Evolutionary conservation across 225 moss, liverwort and hornwort genomes (phyloP).

Genomic region (Pseudoscleropodium purum): DNA sequence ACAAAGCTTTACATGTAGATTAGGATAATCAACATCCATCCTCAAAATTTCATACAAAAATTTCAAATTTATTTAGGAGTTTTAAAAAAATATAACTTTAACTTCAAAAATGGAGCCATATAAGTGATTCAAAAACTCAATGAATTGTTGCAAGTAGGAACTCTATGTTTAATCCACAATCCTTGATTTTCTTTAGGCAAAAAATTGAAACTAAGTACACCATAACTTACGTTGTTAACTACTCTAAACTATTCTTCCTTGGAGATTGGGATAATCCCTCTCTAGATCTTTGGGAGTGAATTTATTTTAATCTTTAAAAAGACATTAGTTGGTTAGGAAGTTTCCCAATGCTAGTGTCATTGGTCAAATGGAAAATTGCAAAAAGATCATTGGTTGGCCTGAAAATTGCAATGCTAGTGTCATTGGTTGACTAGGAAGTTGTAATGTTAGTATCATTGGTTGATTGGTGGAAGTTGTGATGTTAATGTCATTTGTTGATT

Average conservation of each 20-base stretch:
- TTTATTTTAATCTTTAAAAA: background rate
- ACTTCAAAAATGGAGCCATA: background rate
- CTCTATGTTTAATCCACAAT: no score
- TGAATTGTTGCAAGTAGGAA: rapidly evolving
- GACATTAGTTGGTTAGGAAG: background rate
- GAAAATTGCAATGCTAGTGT: background rate
- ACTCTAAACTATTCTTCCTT: no score
- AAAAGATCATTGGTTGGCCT: rapidly evolving
- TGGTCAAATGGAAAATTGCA: rapidly evolving
- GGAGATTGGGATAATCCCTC: background rate
- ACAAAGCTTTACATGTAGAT: background rate
- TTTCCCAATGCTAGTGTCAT: rapidly evolving
- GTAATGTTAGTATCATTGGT: no score
- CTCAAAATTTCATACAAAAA: no score
- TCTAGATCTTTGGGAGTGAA: rapidly evolving
- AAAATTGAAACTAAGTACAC: background rate
- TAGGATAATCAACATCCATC: background rate
- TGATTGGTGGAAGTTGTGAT: background rate
- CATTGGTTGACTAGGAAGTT: background rate
- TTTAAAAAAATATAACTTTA: background rate
- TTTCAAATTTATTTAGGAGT: background rate
- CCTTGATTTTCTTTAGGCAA: rapidly evolving
- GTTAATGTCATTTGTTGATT: no score
- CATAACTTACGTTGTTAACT: background rate
- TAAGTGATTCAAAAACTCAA: background rate